A percentile compares a stretch with the other conserved stretches of the same genome.
Evolutionary conservation across 305 asterid species (phyloP).

Genomic region (Ajuga reptans): DNA sequence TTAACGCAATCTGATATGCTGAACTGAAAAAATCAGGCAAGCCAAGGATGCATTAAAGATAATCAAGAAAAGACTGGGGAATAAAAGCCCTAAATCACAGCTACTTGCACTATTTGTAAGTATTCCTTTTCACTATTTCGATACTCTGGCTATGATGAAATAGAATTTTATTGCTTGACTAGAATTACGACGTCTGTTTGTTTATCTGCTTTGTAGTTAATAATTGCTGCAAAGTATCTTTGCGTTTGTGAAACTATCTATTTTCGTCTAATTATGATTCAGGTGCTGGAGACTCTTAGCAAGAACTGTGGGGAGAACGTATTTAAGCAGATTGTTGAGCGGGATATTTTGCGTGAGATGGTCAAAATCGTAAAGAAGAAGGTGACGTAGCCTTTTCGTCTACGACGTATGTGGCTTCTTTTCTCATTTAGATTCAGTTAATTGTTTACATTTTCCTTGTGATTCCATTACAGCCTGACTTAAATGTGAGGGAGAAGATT

Average conservation of each 20-base stretch:
- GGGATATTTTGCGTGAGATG: slow-evolving; percentile 79
- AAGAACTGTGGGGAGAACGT: slow-evolving; percentile 75
- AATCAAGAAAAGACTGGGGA: slow-evolving; percentile 74
- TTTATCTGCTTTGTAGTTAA: background rate
- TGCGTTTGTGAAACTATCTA: background rate
- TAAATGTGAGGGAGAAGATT: slow-evolving; percentile 86
- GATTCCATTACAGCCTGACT: slow-evolving; percentile 57
- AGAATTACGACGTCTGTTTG: background rate
- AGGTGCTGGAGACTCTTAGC: slow-evolving; percentile 84
- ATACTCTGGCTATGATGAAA: background rate
- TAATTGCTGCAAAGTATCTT: background rate
- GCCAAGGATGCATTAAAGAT: slow-evolving; percentile 82
- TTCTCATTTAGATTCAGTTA: background rate
- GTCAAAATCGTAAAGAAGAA: slow-evolving; percentile 79
- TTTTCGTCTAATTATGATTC: background rate
- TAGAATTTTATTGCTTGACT: background rate
- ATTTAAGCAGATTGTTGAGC: slow-evolving; percentile 68
- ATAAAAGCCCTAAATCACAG: slow-evolving; percentile 70
- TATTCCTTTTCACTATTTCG: background rate
- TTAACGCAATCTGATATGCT: background rate
- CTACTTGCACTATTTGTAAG: slow-evolving; percentile 82
- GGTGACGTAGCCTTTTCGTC: slow-evolving; percentile 31
- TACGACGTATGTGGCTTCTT: background rate
- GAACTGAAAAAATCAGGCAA: slow-evolving; percentile 49
- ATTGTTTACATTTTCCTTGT: background rate